Conservation (phyloP, 352 stramenopile species). For the Thalassiosira pacifica region DNA sequence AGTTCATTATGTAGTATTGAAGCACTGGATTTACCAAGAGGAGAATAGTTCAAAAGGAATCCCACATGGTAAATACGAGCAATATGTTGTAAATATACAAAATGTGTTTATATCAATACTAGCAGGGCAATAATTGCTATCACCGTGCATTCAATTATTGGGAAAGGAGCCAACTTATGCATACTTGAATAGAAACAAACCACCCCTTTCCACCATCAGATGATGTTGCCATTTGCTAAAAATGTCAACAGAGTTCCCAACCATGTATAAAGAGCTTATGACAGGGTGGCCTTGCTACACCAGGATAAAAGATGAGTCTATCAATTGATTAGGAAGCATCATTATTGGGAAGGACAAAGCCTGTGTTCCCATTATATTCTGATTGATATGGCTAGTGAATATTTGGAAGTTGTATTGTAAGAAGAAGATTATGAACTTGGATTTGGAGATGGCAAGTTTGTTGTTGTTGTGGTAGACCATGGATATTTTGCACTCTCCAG, state of each 20-base stretch:
- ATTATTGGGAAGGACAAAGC: constrained; percentile 11
- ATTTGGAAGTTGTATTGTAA: constrained; percentile 8
- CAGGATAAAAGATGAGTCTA: constrained; percentile 14
- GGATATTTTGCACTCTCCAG: constrained; percentile 26
- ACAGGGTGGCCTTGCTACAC: constrained; percentile 13
- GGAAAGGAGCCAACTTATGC: not conserved
- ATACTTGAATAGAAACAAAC: constrained; percentile 11
- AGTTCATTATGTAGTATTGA: not conserved
- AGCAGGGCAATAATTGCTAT: constrained; percentile 1
- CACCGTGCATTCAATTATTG: constrained; percentile 2
- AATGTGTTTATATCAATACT: constrained; percentile 16
- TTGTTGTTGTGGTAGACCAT: constrained; percentile 35
- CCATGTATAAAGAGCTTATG: constrained; percentile 14
- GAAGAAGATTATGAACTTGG: constrained; percentile 35
- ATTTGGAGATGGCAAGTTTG: constrained; percentile 51
- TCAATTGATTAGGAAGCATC: constrained; percentile 32
- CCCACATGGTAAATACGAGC: not conserved
- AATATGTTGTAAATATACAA: not conserved
- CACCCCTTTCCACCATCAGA: not conserved
- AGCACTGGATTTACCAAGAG: not conserved
- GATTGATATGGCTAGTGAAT: constrained; percentile 10
- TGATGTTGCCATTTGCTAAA: not conserved
- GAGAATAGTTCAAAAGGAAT: not conserved
- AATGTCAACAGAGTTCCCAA: not conserved
- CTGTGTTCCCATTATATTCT: constrained; percentile 29